Conservation (phyloP, 1,284 basidiomycete species). For the Laetiporus sulphureus region DNA sequence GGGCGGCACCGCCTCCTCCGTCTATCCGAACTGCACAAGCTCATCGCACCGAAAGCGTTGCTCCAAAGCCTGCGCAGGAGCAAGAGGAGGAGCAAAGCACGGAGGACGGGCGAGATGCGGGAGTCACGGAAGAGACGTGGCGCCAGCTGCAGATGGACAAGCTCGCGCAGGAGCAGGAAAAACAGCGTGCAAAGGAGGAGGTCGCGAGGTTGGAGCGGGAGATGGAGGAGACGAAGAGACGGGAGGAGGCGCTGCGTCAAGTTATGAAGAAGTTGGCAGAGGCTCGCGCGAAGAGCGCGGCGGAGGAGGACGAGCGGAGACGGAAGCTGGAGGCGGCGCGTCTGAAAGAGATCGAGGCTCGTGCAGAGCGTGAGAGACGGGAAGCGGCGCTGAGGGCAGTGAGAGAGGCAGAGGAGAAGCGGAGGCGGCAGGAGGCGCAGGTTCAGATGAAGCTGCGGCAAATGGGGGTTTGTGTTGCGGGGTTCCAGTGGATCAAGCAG, state of each 20-base stretch:
- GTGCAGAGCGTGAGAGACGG: constrained; percentile 22
- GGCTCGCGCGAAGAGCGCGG: constrained; percentile 14
- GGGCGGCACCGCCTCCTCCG: neutral
- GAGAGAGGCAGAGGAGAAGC: constrained; percentile 29
- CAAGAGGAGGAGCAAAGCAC: constrained; percentile 6
- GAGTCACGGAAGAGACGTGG: constrained; percentile 41
- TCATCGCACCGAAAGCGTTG: too few species aligned
- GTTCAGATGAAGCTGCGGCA: constrained; percentile 36
- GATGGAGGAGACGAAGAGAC: constrained; percentile 10
- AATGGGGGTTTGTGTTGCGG: constrained; percentile 47
- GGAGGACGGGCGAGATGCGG: constrained; percentile 31
- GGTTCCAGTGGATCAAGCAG: constrained; percentile 46
- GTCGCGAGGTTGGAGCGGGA: constrained; percentile 15
- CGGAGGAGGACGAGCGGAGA: constrained; percentile 19
- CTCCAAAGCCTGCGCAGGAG: neutral
- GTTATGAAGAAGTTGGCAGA: constrained; percentile 18
- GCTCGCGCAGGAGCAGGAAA: neutral
- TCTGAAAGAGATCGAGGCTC: constrained; percentile 18
- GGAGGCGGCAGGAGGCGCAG: constrained; percentile 25
- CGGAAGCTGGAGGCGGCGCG: constrained; percentile 22
- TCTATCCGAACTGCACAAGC: neutral
- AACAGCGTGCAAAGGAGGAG: neutral
- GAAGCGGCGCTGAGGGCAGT: constrained; percentile 27
- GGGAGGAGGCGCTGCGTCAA: constrained; percentile 16
- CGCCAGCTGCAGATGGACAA: constrained; percentile 34